Conservation (phyloP, 805 yeast genomes). For the Candida fluviatilis region DNA sequence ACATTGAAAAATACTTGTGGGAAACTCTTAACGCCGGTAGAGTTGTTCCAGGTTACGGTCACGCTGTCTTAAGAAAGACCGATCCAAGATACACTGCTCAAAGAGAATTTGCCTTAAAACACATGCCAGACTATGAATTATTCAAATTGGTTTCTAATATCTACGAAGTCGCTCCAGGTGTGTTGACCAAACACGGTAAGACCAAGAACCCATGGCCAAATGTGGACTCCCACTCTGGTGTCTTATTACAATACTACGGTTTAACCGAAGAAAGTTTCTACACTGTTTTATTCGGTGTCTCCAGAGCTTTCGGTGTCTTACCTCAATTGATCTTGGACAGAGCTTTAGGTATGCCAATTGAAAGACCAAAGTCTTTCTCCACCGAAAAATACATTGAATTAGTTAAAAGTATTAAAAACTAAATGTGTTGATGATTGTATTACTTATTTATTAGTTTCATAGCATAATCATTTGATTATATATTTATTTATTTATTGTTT, state of each 20-base stretch:
- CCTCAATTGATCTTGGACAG: slow-evolving; percentile 80
- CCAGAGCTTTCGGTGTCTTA: slow-evolving; percentile 76
- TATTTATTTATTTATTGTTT: slow-evolving; percentile 4
- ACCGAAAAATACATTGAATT: slow-evolving; percentile 87
- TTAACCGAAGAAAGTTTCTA: slow-evolving; percentile 68
- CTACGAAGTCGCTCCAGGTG: slow-evolving; percentile 70
- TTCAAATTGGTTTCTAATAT: slow-evolving; percentile 64
- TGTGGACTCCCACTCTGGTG: slow-evolving; percentile 78
- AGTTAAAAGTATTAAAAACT: slow-evolving; percentile 44
- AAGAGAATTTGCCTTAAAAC: slow-evolving; percentile 61
- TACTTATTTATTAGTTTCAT: slow-evolving; percentile 5
- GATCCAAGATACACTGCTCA: slow-evolving; percentile 80
- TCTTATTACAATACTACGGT: slow-evolving; percentile 76
- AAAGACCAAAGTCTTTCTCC: slow-evolving; percentile 85
- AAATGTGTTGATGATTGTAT: slow-evolving; percentile 4
- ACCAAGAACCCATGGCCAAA: slow-evolving; percentile 85
- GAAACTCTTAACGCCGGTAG: slow-evolving; percentile 64
- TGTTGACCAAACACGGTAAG: slow-evolving; percentile 73
- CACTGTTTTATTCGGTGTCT: slow-evolving; percentile 79
- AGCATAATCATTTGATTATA: slow-evolving; percentile 2
- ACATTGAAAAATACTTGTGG: slow-evolving; percentile 70
- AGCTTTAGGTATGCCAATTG: slow-evolving; percentile 72
- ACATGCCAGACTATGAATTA: slow-evolving; percentile 57
- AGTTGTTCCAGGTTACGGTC: slow-evolving; percentile 87
- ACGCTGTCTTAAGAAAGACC: slow-evolving; percentile 78